Evolutionary conservation across 164 flowering plant species (phyloP), one percentile per base, ranked within the genome.

Genomic region (Buxus sempervirens): DNA sequence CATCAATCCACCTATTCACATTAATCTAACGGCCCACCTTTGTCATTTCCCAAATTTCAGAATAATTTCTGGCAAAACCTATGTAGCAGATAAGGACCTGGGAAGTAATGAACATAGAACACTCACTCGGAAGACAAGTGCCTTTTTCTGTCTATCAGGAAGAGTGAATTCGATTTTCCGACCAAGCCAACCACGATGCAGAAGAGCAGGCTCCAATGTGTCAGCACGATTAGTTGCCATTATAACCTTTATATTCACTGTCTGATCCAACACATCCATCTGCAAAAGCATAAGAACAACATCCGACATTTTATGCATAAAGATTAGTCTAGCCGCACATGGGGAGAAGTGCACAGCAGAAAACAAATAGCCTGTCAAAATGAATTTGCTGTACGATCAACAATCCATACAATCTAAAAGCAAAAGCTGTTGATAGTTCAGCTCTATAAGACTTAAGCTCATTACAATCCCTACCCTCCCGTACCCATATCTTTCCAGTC

Each of bases 211-310:
- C 65, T 94, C 98, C 77, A 94, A 77, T 57, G 98, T 94, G 72
- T 91, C 98, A 19, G 98, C 98, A 9, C 98, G 80, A 94, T 97
- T n/a, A n/a, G n/a, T n/a, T n/a, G n/a, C n/a, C n/a, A n/a, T n/a
- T n/a, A n/a, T n/a, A n/a, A n/a, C n/a, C 80, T 94, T 94, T 19
- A 94, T 97, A 80, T 94, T 94, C 23, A 94, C 98, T 0, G 97
- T 91, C 74, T 94, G 97, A 64, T 94, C 98, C 60, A 94, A 94
- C 12, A 97, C 98, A 77, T 94, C 98, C 98, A 94, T 94, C 98
- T 93, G 77, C 48, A 68, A 23, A 72, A 64, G 41, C 42, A 62
- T 67, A 21, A 61, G 38, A 41, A 68, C 19, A 53, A 61, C 20
- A 16, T 63, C 64, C 67, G 42, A 28, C 41, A 15, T 54, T 27